Base-by-base conservation (phyloP, 1,139 yeast genomes). In the Blastobotrys serpentis region DNA sequence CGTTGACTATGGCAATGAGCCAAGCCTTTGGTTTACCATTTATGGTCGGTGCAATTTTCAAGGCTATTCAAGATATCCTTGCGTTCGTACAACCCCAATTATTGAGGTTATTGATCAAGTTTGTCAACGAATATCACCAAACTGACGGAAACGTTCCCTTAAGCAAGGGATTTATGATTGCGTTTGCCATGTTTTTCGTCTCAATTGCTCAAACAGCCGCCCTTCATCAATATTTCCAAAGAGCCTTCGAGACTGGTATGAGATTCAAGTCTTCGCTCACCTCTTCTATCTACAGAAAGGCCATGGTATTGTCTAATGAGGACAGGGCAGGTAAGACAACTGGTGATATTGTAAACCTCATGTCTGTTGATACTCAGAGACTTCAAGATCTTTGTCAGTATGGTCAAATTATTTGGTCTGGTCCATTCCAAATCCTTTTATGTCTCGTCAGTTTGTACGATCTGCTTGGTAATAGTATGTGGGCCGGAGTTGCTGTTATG, bases 331-430 rank as follows among this genome's bases (percentile, higher is more conserved):
- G 78, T 47, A 82, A 88, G 45, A 79, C 88, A 22, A 88, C 96
- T n/a, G 98, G 98, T 65, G 98, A 94, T 65, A 88, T 94, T 61
- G 98, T 92, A 48, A 92, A 94, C 62, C 75, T 92, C 62, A 90
- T 90, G 98, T 85, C 97, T 46, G 97, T 92, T 44, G 98, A 92
- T 70, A 86, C 94, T 5, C 98, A 90, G 71, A 79, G 98, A 69
- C 73, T 92, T 51, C 97, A 89, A 68, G 98, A 90, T 62, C 74
- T 90, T 53, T 81, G 87, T 38, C 95, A 89, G 64, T 84, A 86
- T 68, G 82, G 92, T 54, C 90, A 89, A 63, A 78, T 90, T 52
- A 75, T 88, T 46, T 90, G 98, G 96, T 89, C 97, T 0, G 98
- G 97, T 42, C 98, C 98, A 2, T 87, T 90, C 71, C 98, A 92